phyloP scores from a whole-genome alignment of 441 rosid species.

The Populus trichocarpa region DNA sequence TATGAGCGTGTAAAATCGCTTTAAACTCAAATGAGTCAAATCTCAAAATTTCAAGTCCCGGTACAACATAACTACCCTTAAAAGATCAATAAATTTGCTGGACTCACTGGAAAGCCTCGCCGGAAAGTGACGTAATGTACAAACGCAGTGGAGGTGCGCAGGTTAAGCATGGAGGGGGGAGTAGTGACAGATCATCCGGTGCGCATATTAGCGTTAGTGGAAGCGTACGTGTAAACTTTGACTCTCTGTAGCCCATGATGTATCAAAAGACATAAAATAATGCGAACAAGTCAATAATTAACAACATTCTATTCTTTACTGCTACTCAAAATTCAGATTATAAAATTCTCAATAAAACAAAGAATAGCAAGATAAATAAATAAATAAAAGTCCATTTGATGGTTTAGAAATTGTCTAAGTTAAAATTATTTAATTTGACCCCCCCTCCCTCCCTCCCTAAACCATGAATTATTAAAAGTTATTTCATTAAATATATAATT shows the following conservation, averaged over 20 bases:
- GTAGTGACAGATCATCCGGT: conserved; percentile 36
- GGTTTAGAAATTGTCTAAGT: background rate
- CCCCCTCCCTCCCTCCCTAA: no score
- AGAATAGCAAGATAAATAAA: background rate
- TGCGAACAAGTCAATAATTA: background rate
- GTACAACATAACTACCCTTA: background rate
- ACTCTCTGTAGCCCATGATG: conserved; percentile 35
- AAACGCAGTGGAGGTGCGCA: conserved; percentile 14
- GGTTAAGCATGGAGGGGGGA: conserved; percentile 9
- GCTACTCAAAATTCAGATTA: background rate
- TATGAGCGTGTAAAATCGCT: background rate
- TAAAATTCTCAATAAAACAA: background rate
- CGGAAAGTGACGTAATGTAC: background rate
- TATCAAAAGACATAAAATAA: conserved; percentile 1
- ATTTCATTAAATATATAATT: no score
- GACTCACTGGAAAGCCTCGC: background rate
- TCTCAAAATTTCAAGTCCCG: background rate
- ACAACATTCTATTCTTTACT: no score
- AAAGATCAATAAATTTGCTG: background rate
- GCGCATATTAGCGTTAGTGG: conserved; percentile 60
- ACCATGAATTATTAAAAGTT: no score
- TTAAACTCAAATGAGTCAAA: background rate
- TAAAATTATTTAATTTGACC: no score
- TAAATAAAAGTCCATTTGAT: background rate
- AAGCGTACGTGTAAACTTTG: conserved; percentile 26